Evolutionary conservation across 495 filamentous ascomycete species (phyloP).

Genomic region (Tuber aestivum): DNA sequence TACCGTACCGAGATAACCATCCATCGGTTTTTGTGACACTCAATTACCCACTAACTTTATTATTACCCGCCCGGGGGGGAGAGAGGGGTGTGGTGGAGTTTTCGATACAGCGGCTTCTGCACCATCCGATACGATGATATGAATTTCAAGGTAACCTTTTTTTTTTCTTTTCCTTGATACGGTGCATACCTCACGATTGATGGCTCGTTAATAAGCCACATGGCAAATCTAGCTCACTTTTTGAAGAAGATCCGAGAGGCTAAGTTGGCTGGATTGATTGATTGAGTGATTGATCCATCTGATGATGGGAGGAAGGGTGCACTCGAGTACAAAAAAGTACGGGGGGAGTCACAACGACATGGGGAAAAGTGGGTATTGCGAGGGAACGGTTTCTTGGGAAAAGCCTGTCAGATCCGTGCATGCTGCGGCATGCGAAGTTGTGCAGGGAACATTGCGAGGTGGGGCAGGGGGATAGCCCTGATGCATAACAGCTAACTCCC

Average conservation of each 20-base stretch:
- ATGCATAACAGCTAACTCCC: slow-evolving; percentile 12
- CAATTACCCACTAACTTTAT: neutral
- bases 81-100: no score
- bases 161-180: neutral
- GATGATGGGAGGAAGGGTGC: neutral
- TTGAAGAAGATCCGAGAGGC: slow-evolving; percentile 4
- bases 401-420: slow-evolving; percentile 38
- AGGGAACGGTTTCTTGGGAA: neutral
- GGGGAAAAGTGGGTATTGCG: slow-evolving; percentile 5
- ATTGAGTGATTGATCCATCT: neutral
- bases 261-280: neutral
- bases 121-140: neutral
- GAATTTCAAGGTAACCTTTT: no score
- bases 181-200: neutral
- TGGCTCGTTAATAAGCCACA: neutral
- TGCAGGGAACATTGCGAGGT: slow-evolving; percentile 30
- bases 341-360: neutral
- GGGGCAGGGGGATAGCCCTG: neutral
- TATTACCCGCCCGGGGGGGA: neutral
- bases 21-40: neutral
- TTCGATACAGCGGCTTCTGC: neutral
- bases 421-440: slow-evolving; percentile 28
- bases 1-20: neutral
- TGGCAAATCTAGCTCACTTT: slow-evolving; percentile 3
- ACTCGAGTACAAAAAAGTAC: no score